Base-by-base conservation (phyloP, 2,329 filamentous ascomycete species). In the Apiospora phragmitis region DNA sequence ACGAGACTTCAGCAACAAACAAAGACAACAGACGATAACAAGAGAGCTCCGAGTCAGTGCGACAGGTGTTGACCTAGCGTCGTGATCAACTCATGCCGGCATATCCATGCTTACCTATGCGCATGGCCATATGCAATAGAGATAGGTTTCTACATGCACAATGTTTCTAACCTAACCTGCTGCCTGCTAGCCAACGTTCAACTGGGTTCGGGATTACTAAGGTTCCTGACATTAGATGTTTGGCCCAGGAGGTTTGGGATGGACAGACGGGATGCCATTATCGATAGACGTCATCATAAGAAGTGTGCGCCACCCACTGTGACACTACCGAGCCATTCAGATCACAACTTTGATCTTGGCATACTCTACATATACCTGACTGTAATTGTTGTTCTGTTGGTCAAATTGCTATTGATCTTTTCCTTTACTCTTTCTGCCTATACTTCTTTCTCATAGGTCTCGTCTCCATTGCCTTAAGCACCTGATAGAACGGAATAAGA, bases 221-320 rank as follows among this genome's bases (percentile, higher is more conserved):
- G 55, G 51, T 59, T 59, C 51, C 51, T 62, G 21, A 43, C 42
- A 47, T 38, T n/a, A 62, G 32, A 21, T 62, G 32, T 59, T 59
- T 16, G 29, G n/a, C n/a, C n/a, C 18, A 6, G 32, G 4, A 14
- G 35, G 29, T 4, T 8, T 21, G 14, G 16, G 26, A 59, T 18
- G 43, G 43, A 35, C 24, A 18, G 14, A 51, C 26, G 16, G 49
- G 14, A 26, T 35, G 29, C 29, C 55, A 62, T 62, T 55, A 38
- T 24, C 32, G 32, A 32, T 62, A 62, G 55, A 62, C 55, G 55
- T 62, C 55, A 62, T 62, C 32, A 62, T 62, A 62, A 62, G 55
- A 35, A 38, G 32, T 24, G 55, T 62, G n/a, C 55, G 55, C 55
- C 55, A 62, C 55, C 55, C 55, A 38, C 55, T 62, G 55, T 62